These are phyloP conservation scores for Neospora caninum DNA, from an alignment of 169 alveolate genomes.

Conservation along the genomic window DNA sequence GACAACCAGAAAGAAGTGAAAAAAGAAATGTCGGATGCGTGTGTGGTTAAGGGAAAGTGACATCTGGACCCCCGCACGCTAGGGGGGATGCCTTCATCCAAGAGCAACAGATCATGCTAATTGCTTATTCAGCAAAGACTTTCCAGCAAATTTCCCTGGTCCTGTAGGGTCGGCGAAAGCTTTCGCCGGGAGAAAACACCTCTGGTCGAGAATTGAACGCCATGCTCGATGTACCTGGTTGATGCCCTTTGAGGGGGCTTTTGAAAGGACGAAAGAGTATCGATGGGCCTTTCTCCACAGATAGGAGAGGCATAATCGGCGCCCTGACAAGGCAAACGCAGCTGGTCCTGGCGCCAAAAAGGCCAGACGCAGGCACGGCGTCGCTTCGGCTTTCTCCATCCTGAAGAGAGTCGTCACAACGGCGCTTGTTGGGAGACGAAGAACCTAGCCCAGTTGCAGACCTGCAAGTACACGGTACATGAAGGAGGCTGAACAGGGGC, in stretches of 20 bases:
- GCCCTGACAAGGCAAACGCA: slow-evolving; percentile 79
- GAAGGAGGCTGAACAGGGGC: not conserved
- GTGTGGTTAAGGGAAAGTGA: too few species aligned
- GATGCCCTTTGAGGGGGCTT: slow-evolving; percentile 81
- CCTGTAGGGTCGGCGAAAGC: too few species aligned
- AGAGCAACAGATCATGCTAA: too few species aligned
- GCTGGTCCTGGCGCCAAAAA: not conserved
- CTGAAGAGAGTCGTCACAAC: not conserved
- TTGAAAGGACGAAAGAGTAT: slow-evolving; percentile 80
- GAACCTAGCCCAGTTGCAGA: slow-evolving; percentile 21
- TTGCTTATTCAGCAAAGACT: too few species aligned
- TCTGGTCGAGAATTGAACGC: too few species aligned
- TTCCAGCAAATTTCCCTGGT: too few species aligned
- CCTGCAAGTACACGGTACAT: not conserved
- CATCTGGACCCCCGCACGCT: too few species aligned
- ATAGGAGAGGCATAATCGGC: slow-evolving; percentile 78
- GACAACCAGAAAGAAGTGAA: too few species aligned
- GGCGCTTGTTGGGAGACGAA: not conserved
- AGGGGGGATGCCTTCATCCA: too few species aligned
- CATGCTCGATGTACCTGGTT: slow-evolving; percentile 73
- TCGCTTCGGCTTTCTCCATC: not conserved
- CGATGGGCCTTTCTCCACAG: slow-evolving; percentile 80
- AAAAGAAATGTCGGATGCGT: too few species aligned
- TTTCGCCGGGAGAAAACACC: too few species aligned
- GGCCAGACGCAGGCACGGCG: slow-evolving; percentile 19